Conservation (phyloP, 768 basidiomycete genomes). For the Xerocomellus chrysenteron region DNA sequence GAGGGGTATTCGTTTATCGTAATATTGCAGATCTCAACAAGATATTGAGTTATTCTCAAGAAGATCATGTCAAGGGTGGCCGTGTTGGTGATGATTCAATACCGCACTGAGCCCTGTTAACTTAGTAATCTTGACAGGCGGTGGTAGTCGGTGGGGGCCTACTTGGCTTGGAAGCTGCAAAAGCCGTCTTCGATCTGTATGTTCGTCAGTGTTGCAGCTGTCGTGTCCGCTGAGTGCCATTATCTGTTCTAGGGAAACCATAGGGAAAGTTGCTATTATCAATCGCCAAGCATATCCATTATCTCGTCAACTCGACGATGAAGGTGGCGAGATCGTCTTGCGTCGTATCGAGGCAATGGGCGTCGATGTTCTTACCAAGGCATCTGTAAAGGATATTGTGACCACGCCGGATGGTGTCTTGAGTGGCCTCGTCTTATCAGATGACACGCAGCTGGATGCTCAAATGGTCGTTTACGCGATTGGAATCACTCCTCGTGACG, state of each 20-base stretch:
- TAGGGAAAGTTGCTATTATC: conserved; percentile 50
- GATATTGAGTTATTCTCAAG: conserved; percentile 59
- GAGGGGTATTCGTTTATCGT: conserved; percentile 71
- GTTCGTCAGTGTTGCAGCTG: not conserved
- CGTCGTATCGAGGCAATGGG: conserved; percentile 60
- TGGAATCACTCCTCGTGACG: conserved; percentile 70
- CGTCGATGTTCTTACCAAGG: conserved; percentile 50
- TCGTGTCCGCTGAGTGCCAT: not conserved
- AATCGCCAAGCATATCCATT: conserved; percentile 53
- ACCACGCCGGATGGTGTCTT: conserved; percentile 41
- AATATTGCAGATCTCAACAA: conserved; percentile 66
- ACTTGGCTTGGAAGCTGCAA: conserved; percentile 73
- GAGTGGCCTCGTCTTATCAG: conserved; percentile 48
- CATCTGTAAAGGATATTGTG: conserved; percentile 37
- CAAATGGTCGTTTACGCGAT: conserved; percentile 66
- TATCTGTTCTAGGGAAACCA: conserved; percentile 23
- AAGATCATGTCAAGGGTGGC: conserved; percentile 39
- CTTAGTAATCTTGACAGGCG: not conserved
- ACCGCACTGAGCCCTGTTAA: not conserved
- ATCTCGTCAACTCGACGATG: conserved; percentile 57
- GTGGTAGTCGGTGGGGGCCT: conserved; percentile 67
- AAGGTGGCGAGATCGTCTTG: conserved; percentile 60
- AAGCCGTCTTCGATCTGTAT: conserved; percentile 61
- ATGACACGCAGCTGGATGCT: conserved; percentile 45
- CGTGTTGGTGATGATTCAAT: conserved; percentile 13